Base-by-base conservation (phyloP, 2,329 filamentous ascomycete genomes). In the Endocalyx cinctus region DNA sequence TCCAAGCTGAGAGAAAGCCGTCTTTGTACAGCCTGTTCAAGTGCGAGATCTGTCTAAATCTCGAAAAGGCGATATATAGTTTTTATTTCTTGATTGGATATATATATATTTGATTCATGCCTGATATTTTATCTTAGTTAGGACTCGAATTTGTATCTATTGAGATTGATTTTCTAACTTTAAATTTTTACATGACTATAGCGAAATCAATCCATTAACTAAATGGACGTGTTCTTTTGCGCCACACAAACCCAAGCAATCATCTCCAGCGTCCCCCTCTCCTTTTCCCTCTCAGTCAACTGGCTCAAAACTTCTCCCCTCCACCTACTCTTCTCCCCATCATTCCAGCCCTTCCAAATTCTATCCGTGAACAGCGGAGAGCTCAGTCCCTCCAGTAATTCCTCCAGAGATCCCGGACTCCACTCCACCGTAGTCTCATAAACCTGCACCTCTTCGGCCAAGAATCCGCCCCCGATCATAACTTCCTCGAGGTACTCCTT, bases 181-280 rank as follows among this genome's bases (percentile, higher is more conserved):
- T n/a, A n/a, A n/a, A n/a, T n/a, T n/a, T n/a, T n/a, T n/a, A n/a
- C n/a, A n/a, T n/a, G n/a, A n/a, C n/a, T n/a, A n/a, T n/a, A n/a
- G n/a, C n/a, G n/a, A n/a, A n/a, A n/a, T n/a, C n/a, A n/a, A n/a
- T n/a, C n/a, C n/a, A n/a, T n/a, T n/a, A n/a, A n/a, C n/a, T n/a
- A n/a, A n/a, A n/a, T n/a, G n/a, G 16, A 29, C 15, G 10, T 1
- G 7, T 32, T 28, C 29, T 47, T 51, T 17, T 30, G 38, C 15
- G 43, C 45, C 16, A 48, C 34, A 33, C 42, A 50, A 16, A 50
- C 30, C 42, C 44, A 47, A 11, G 43, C 48, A 33, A 43, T 27
- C 45, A 51, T 50, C 17, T 37, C 37, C 15, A 51, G 7, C 6
- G 29, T 42, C 8, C 30, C 35, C 6, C 39, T 48, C 20, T 31